Conservation (phyloP, 2,329 filamentous ascomycete genomes). For the Sclerotinia nivalis region DNA sequence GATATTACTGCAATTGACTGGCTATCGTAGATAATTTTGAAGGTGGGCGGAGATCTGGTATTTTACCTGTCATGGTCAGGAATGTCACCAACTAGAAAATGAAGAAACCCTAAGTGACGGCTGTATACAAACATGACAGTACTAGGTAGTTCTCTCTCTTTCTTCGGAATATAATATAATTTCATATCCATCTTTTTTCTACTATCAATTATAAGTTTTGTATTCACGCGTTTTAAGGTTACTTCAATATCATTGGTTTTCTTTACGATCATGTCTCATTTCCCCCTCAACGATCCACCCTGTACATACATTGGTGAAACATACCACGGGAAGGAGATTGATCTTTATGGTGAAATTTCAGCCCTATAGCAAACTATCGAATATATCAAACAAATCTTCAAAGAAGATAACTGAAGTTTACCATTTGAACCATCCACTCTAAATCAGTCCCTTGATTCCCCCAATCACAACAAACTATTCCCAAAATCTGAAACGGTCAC, state of each 20-base stretch:
- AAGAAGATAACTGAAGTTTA: neutral
- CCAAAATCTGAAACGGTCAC: slow-evolving; percentile 4
- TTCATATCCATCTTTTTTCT: neutral
- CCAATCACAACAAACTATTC: slow-evolving; percentile 3
- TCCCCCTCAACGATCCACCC: neutral
- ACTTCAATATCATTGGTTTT: neutral
- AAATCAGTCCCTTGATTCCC: neutral
- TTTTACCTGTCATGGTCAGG: neutral
- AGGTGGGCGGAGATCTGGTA: neutral
- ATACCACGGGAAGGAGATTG: neutral
- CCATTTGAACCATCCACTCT: neutral
- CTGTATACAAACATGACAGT: neutral
- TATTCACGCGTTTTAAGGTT: neutral
- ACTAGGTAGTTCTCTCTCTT: neutral
- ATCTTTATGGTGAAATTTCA: neutral
- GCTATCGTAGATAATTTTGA: neutral
- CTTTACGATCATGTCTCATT: slow-evolving; percentile 12
- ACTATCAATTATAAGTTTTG: neutral
- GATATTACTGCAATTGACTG: neutral
- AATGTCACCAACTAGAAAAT: neutral
- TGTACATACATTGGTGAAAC: slow-evolving; percentile 2
- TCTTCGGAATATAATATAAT: neutral
- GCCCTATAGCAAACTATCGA: neutral
- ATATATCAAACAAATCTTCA: neutral
- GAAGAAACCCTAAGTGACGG: neutral